phyloP scores from a whole-genome alignment of 345 rosid genomes.

The Streptanthus diversifolius region DNA sequence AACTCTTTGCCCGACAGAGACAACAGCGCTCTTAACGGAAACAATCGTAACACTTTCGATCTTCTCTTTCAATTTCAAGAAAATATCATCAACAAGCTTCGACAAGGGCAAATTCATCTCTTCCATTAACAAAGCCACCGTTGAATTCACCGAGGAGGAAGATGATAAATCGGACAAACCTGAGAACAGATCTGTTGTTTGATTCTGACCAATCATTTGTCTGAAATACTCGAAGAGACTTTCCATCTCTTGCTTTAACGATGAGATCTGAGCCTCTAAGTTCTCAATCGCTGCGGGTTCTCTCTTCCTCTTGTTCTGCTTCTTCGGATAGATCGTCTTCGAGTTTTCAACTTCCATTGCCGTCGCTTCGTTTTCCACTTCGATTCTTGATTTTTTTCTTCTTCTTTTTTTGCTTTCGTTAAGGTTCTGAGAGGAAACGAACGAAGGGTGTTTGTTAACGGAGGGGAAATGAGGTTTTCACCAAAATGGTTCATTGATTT shows the following conservation, averaged over 20 bases:
- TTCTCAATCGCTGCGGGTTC: slow-evolving; percentile 12
- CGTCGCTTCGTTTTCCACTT: background rate
- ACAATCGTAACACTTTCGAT: slow-evolving; percentile 35
- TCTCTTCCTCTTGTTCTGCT: slow-evolving; percentile 62
- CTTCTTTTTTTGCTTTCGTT: background rate
- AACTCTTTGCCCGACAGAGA: slow-evolving; percentile 73
- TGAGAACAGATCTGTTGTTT: slow-evolving; percentile 26
- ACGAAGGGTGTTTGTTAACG: no score
- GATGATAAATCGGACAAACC: slow-evolving; percentile 37
- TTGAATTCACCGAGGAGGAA: slow-evolving; percentile 40
- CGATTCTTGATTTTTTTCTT: background rate
- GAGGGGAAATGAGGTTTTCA: background rate
- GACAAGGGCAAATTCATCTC: slow-evolving; percentile 65
- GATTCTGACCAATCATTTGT: slow-evolving; percentile 35
- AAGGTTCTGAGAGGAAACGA: background rate
- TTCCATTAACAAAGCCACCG: slow-evolving; percentile 68
- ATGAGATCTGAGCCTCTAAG: slow-evolving; percentile 41
- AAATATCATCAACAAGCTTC: slow-evolving; percentile 55
- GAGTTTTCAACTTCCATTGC: slow-evolving; percentile 17
- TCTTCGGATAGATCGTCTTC: slow-evolving; percentile 31
- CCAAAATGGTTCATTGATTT: background rate
- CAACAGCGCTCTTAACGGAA: slow-evolving; percentile 57
- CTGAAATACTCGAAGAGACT: slow-evolving; percentile 53
- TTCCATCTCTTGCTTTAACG: slow-evolving; percentile 42
- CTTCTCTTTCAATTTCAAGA: slow-evolving; percentile 38